A percentile compares a stretch with the other conserved stretches of the same genome.
Conservation (phyloP, 1,139 yeast genomes). For the Debaryomyces fabryi region DNA sequence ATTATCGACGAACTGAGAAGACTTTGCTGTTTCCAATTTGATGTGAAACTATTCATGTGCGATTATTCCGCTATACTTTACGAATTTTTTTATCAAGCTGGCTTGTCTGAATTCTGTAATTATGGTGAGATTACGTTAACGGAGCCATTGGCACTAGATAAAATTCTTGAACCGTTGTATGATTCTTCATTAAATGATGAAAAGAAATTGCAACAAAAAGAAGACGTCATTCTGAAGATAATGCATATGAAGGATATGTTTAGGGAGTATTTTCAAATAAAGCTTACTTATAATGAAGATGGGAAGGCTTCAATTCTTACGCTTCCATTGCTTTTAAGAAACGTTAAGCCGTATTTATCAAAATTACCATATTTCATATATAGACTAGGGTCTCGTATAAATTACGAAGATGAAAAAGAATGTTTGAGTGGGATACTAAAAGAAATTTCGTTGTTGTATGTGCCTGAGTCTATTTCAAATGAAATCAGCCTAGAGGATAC, state of each 20-base stretch:
- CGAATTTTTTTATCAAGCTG: slow-evolving; percentile 81
- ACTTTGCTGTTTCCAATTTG: slow-evolving; percentile 80
- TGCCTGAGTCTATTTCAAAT: slow-evolving; percentile 58
- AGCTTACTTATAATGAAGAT: slow-evolving; percentile 29
- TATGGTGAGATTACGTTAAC: slow-evolving; percentile 65
- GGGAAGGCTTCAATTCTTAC: slow-evolving; percentile 41
- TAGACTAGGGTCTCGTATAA: slow-evolving; percentile 57
- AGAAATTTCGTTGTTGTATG: slow-evolving; percentile 72
- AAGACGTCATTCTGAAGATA: slow-evolving; percentile 29
- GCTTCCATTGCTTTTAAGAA: slow-evolving; percentile 70
- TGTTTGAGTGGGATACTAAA: slow-evolving; percentile 67
- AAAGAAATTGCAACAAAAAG: slow-evolving; percentile 18
- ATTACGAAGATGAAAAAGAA: slow-evolving; percentile 66
- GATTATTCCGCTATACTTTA: slow-evolving; percentile 74
- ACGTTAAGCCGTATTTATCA: slow-evolving; percentile 60
- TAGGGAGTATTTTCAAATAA: slow-evolving; percentile 71
- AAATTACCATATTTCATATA: slow-evolving; percentile 72
- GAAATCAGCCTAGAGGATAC: slow-evolving; percentile 11
- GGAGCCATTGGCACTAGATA: slow-evolving; percentile 35
- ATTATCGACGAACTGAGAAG: slow-evolving; percentile 73
- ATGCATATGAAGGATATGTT: slow-evolving; percentile 72
- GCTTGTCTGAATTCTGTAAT: slow-evolving; percentile 76
- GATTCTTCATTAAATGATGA: slow-evolving; percentile 15
- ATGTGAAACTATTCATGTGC: slow-evolving; percentile 71
- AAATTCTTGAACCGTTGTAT: slow-evolving; percentile 32